Percentiles rank a stretch among this genome's conserved stretches.
Conservation (phyloP, 306 rosid species). For the Malus sieversii region DNA sequence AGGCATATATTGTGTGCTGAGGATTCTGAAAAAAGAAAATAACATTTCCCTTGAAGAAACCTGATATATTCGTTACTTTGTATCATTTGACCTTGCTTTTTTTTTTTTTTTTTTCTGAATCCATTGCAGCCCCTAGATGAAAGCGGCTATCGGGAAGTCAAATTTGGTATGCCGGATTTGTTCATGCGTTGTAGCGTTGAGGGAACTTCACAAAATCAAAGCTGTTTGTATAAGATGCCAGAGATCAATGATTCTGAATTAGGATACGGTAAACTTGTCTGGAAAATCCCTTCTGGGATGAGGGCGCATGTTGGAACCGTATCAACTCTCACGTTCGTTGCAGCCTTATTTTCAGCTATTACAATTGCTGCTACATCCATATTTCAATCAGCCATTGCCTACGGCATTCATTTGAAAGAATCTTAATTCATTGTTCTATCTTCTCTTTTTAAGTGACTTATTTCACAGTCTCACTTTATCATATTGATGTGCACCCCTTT, state of each 20-base stretch:
- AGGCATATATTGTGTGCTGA: no score
- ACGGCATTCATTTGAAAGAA: constrained; percentile 29
- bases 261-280: constrained; percentile 27
- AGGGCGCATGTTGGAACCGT: constrained; percentile 49
- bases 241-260: constrained; percentile 17
- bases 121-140: constrained; percentile 54
- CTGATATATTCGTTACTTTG: background rate
- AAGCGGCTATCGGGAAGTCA: constrained; percentile 57
- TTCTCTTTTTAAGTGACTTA: background rate
- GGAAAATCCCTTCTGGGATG: constrained; percentile 66
- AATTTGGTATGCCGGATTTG: constrained; percentile 51
- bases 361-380: constrained; percentile 42
- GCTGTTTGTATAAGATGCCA: constrained; percentile 37
- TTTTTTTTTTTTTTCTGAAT: background rate
- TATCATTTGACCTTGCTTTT: background rate
- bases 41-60: no score
- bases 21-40: no score
- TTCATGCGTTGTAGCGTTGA: constrained; percentile 41
- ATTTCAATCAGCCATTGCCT: constrained; percentile 26
- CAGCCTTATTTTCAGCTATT: constrained; percentile 54
- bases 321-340: constrained; percentile 40
- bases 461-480: background rate
- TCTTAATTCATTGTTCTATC: constrained; percentile 6
- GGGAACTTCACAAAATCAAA: constrained; percentile 21
- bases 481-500: no score